A percentile compares a stretch with the other conserved stretches of the same genome.
Evolutionary conservation across 2,329 filamentous ascomycete genomes (phyloP).

Genomic region (Colletotrichum echinochloae): DNA sequence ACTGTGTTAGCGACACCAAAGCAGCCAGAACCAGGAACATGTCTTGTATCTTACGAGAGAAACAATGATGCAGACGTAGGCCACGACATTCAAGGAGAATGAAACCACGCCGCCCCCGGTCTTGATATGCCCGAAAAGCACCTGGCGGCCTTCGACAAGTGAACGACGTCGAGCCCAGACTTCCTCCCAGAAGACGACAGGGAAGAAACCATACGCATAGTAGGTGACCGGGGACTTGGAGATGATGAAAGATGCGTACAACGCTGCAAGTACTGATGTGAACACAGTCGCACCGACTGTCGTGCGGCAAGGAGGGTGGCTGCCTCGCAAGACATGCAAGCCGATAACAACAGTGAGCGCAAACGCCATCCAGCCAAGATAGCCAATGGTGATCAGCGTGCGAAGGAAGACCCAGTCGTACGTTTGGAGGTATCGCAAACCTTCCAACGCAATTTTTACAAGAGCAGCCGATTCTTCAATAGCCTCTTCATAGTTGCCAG

Average conservation of each 20-base stretch:
- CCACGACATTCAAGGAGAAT: slow-evolving; percentile 71
- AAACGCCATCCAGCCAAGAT: slow-evolving; percentile 95
- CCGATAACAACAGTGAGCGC: slow-evolving; percentile 90
- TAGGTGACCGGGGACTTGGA: slow-evolving; percentile 87
- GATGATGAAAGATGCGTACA: slow-evolving; percentile 84
- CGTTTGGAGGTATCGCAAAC: slow-evolving; percentile 93
- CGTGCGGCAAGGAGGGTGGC: slow-evolving; percentile 73
- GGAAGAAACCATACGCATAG: slow-evolving; percentile 92
- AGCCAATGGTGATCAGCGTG: slow-evolving; percentile 88
- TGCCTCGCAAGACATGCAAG: slow-evolving; percentile 83
- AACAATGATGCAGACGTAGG: slow-evolving; percentile 81
- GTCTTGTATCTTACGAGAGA: slow-evolving; percentile 73
- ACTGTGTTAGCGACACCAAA: slow-evolving; percentile 39
- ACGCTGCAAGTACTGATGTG: slow-evolving; percentile 76
- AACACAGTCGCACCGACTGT: slow-evolving; percentile 73
- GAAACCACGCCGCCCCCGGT: slow-evolving; percentile 68
- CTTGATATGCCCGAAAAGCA: slow-evolving; percentile 76
- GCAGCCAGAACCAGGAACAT: not conserved
- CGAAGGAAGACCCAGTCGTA: slow-evolving; percentile 98
- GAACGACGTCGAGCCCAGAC: slow-evolving; percentile 83
- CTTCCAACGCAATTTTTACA: slow-evolving; percentile 81
- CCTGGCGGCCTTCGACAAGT: slow-evolving; percentile 72
- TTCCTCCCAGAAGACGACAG: slow-evolving; percentile 96
- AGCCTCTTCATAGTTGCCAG: slow-evolving; percentile 77
- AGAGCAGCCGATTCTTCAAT: slow-evolving; percentile 83